Conservation (phyloP, 345 rosid genomes). For the Ricinus communis region DNA sequence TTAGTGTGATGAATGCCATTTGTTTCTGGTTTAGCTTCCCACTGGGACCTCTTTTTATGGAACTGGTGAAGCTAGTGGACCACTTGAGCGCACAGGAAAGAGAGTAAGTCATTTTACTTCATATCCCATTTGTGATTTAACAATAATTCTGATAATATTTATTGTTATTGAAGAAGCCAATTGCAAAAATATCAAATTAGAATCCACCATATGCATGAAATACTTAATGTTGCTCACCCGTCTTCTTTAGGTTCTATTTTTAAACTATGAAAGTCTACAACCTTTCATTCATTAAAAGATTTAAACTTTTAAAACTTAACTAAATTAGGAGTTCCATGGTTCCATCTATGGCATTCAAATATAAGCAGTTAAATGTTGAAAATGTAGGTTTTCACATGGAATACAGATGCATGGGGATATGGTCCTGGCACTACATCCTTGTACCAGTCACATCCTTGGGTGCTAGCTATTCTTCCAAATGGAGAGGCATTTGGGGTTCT, state of each 20-base stretch:
- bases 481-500: slow-evolving; percentile 89
- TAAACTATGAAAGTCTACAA: neutral
- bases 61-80: slow-evolving; percentile 96
- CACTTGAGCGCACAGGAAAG: slow-evolving; percentile 86
- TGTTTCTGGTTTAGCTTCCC: slow-evolving; percentile 53
- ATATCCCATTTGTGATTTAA: neutral
- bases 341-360: neutral
- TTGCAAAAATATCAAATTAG: neutral
- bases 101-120: slow-evolving; percentile 48
- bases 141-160: neutral
- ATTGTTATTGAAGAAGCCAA: neutral
- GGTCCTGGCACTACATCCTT: slow-evolving; percentile 82
- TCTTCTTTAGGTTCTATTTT: neutral
- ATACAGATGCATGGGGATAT: slow-evolving; percentile 84
- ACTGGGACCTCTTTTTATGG: slow-evolving; percentile 85
- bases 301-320: neutral
- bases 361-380: slow-evolving; percentile 11
- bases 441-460: slow-evolving; percentile 99
- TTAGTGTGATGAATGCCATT: slow-evolving; percentile 8
- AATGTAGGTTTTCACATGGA: slow-evolving; percentile 84
- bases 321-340: neutral
- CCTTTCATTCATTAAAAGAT: neutral
- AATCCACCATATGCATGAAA: neutral
- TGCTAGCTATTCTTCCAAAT: slow-evolving; percentile 72
- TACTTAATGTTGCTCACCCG: neutral